phyloP scores from a whole-genome alignment of 73 alveolate genomes.

The Uronychia setigera region DNA sequence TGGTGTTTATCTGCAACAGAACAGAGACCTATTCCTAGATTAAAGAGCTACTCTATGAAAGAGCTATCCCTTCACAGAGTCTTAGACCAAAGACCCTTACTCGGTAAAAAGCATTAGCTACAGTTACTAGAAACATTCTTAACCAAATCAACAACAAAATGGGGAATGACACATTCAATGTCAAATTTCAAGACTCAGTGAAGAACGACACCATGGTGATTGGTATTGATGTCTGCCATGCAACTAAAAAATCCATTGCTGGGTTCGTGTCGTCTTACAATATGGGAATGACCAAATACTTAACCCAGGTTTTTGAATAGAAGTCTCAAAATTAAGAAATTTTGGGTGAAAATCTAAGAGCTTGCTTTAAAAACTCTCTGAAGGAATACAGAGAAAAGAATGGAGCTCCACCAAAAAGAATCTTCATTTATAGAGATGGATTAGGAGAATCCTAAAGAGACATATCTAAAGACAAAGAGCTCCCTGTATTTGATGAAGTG shows the following conservation, averaged over 20 bases:
- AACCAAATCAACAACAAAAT: neutral
- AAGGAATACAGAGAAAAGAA: conserved; percentile 1
- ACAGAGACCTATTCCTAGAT: no score
- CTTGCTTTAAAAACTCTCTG: neutral
- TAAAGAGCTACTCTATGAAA: no score
- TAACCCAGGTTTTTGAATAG: neutral
- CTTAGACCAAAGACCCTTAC: no score
- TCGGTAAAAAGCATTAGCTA: no score
- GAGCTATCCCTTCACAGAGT: no score
- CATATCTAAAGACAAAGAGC: conserved; percentile 6
- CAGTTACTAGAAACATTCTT: neutral
- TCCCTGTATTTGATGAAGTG: neutral
- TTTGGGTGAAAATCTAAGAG: conserved; percentile 13
- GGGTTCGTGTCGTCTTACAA: conserved; percentile 32
- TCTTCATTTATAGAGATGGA: conserved; percentile 45
- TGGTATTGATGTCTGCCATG: conserved; percentile 47
- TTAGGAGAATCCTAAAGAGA: conserved; percentile 37
- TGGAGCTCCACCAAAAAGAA: conserved; percentile 7
- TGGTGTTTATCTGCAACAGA: no score
- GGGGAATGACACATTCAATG: neutral
- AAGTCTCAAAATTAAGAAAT: conserved; percentile 27
- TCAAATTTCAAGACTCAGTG: neutral
- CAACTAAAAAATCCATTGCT: conserved; percentile 13
- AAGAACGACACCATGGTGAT: conserved; percentile 28
- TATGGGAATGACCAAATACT: conserved; percentile 27